Percentiles rank a stretch among this genome's conserved stretches.
These are phyloP conservation scores for Phytopythium oedochilum DNA, from an alignment of 352 stramenopile species.

Conservation along the genomic window DNA sequence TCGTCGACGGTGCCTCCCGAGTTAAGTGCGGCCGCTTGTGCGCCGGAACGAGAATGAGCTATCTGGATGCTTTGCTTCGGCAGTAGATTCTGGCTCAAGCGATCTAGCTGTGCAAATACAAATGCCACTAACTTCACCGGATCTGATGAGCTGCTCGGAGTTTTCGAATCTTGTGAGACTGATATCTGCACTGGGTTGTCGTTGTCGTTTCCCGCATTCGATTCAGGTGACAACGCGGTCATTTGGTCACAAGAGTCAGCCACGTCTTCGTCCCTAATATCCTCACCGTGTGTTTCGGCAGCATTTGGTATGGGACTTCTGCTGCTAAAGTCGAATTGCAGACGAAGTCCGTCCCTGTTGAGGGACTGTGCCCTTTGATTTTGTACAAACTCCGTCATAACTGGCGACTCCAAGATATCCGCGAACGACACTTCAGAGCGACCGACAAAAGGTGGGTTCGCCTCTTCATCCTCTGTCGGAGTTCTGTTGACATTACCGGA, in stretches of 20 bases:
- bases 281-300: not conserved
- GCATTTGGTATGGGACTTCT: not conserved
- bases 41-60: not conserved
- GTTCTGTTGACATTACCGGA: not conserved
- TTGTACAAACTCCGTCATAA: not conserved
- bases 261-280: not conserved
- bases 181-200: not conserved
- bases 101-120: constrained; percentile 78
- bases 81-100: constrained; percentile 46
- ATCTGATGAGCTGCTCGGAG: not conserved
- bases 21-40: constrained; percentile 6
- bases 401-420: not conserved
- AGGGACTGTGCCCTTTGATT: not conserved
- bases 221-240: not conserved
- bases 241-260: not conserved
- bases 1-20: not conserved
- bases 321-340: not conserved
- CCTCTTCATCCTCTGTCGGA: not conserved
- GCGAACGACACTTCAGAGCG: not conserved
- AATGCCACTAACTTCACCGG: constrained; percentile 19
- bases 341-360: not conserved
- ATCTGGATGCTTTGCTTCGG: constrained; percentile 19
- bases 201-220: not conserved
- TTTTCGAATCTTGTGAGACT: not conserved
- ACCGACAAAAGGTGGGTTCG: not conserved